Percentiles rank a stretch among this genome's conserved stretches.
Evolutionary conservation across 768 basidiomycete species (phyloP).

Genomic region (Xerocomellus amylosporus): DNA sequence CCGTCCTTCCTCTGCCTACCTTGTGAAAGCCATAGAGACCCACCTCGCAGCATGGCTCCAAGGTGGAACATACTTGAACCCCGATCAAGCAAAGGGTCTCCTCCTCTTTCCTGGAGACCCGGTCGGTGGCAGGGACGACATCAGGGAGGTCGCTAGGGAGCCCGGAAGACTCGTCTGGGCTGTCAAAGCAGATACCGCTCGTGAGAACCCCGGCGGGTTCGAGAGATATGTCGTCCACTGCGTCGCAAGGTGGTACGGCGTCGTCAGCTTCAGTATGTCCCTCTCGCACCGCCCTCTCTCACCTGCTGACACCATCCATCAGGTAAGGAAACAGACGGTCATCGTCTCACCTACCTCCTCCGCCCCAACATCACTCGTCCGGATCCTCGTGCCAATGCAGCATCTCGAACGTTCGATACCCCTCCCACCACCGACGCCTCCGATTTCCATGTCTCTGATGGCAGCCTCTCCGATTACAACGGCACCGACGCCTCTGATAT

Average conservation of each 20-base stretch:
- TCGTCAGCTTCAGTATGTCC: constrained; percentile 76
- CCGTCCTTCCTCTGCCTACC: constrained; percentile 46
- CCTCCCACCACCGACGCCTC: constrained; percentile 72
- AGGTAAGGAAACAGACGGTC: constrained; percentile 46
- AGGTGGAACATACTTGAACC: constrained; percentile 54
- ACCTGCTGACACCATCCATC: constrained; percentile 16
- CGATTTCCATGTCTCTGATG: constrained; percentile 50
- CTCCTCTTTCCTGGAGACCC: constrained; percentile 40
- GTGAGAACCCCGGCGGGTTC: constrained; percentile 50
- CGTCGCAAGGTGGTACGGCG: constrained; percentile 72
- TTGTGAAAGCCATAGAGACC: constrained; percentile 67
- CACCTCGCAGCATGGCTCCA: constrained; percentile 64
- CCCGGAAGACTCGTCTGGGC: constrained; percentile 71
- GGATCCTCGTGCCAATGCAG: constrained; percentile 36
- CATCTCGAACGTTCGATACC: constrained; percentile 51
- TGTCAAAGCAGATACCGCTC: constrained; percentile 30
- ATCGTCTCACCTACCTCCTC: constrained; percentile 74
- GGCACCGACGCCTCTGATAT: constrained; percentile 23
- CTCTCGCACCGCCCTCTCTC: neutral
- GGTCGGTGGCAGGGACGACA: constrained; percentile 50
- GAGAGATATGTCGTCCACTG: constrained; percentile 82
- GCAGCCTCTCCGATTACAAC: constrained; percentile 33
- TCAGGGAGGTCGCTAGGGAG: constrained; percentile 65
- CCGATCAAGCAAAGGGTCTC: constrained; percentile 39
- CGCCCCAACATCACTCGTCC: constrained; percentile 72